Base-by-base conservation (phyloP, 169 alveolate genomes). In the Eimeria sp. region DNA sequence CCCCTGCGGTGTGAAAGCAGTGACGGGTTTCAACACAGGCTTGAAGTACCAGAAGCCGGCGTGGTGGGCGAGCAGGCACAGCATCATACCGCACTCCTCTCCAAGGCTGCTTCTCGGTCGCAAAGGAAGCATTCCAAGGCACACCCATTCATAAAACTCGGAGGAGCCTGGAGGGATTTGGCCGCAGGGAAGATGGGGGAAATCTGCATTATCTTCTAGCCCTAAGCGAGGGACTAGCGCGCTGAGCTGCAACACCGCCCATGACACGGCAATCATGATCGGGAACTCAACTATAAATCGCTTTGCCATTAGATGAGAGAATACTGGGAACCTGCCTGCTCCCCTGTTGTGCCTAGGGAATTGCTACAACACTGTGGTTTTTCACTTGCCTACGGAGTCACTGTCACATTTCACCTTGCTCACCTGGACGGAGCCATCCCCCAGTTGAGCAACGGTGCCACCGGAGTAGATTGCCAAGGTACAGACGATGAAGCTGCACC, bases 1-100 rank as follows among this genome's bases (percentile, higher is more conserved):
- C 52, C 80, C 95, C 43, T 91, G 95, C 13, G 95, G 95, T 27
- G 95, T 91, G 85, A 91, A 91, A 18, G 95, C 95, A 16, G 95
- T 54, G 85, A 91, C 95, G 46, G 95, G 95, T 56, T 78, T 58
- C 85, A 91, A 62, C 82, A 91, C 90, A 25, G 95, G 90, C 66
- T 91, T 91, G 74, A 91, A 66, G 60, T 76, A 91, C 95, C 95
- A 91, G 85, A 46, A 76, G 49, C 95, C 91, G 74, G 60, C 90
- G 60, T 91, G 90, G 43, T 91, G 90, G 68, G 85, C 90, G 37
- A 91, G 95, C 56, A 91, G 85, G 91, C 95, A 91, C 62, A 76
- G 49, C 85, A 91, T 82, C 85, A 91, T 76, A 14, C 95, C 91
- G 30, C 89, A 87, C 6, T 87, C 93, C 93, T 87, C 93, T 23